Conservation (phyloP, 2,329 filamentous ascomycete genomes). For the Apiospora hydei region DNA sequence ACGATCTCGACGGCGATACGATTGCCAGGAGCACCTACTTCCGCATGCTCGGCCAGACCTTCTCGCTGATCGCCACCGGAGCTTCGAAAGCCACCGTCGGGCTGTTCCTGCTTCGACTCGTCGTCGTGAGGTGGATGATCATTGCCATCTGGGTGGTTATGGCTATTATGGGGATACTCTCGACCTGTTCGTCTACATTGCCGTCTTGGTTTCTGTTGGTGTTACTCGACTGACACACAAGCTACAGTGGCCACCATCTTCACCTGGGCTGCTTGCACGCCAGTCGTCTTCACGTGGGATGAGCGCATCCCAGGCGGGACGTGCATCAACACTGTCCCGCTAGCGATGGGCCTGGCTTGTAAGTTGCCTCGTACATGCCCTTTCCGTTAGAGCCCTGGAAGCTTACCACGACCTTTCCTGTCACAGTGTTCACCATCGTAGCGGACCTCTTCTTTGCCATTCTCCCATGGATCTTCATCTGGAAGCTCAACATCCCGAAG, state of each 20-base stretch:
- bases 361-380: neutral
- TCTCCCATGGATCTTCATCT: constrained; percentile 31
- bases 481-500: constrained; percentile 23
- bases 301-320: constrained; percentile 27
- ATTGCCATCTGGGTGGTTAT: constrained; percentile 45
- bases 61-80: constrained; percentile 48
- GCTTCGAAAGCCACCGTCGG: constrained; percentile 48
- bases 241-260: constrained; percentile 26
- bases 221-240: neutral
- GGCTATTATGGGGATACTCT: constrained; percentile 26
- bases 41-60: constrained; percentile 45
- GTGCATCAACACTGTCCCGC: constrained; percentile 27
- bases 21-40: constrained; percentile 39
- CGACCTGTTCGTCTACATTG: constrained; percentile 20
- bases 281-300: constrained; percentile 30
- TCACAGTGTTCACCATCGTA: constrained; percentile 25
- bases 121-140: constrained; percentile 44
- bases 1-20: constrained; percentile 37
- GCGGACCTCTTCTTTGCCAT: constrained; percentile 30
- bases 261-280: constrained; percentile 31
- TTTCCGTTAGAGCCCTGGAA: neutral
- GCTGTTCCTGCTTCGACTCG: constrained; percentile 48
- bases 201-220: no score
- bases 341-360: constrained; percentile 27
- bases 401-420: neutral